Base-by-base conservation (phyloP, 768 basidiomycete species). In the Boletus reticuloceps region DNA sequence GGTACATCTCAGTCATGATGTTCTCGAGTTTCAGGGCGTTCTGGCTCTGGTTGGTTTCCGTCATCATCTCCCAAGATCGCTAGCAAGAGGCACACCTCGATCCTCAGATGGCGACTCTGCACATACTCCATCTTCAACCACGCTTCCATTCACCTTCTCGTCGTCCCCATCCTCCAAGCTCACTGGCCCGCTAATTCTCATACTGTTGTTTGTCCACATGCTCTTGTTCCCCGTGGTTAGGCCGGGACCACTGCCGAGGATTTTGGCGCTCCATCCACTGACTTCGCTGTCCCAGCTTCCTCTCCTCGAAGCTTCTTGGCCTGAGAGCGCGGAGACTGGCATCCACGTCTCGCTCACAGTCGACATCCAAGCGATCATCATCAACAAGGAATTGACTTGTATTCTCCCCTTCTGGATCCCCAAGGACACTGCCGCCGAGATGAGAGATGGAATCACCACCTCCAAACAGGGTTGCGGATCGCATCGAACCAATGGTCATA, bases 221-320 rank as follows among this genome's bases (percentile, higher is more conserved):
- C 83, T 86, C 60, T 82, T 79, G 58, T 82, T 84, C 58, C 80
- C 75, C 22, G 65, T 66, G 1, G 80, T 72, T 6, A 79, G 75
- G 22, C 78, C 79, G 9, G 76, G 72, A 4, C 75, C 78, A 19
- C 69, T 71, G 42, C 81, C 81, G 6, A 73, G 68, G 31, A 88
- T 72, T 57, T 79, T 75, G 7, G 93, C 91, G 67, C 91, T 93
- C 92, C 92, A 95, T 41, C 88, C 81, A 60, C 90, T 94, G 25
- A 82, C 86, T 65, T 88, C 89, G 63, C 93, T 94, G 62, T 91
- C 95, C 90, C 94, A 95, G 64, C 93, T 95, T 1, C 89, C 89
- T 63, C 91, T 78, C 63, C 93, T 79, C 10, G 90, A n/a, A 91
- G 71, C 90, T 91, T 54, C 94, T 76, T 1, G 91, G 91, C 56